Base-by-base conservation (phyloP, 192 early-diverging fungal genomes). In the Gonapodya prolifera region DNA sequence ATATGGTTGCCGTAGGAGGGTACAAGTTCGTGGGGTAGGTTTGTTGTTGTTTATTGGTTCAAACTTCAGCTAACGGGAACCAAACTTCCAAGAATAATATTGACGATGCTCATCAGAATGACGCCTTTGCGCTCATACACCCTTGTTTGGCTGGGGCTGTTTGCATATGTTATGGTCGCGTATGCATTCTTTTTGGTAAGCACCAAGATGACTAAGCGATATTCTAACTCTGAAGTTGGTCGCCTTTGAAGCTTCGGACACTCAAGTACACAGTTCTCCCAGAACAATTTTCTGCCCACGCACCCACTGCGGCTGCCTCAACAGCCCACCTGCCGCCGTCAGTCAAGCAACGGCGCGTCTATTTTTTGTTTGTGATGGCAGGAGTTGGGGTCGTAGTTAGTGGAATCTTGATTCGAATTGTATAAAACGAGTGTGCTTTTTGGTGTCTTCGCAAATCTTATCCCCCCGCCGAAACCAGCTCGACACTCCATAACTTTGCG, bases 21-120 rank as follows among this genome's bases (percentile, higher is more conserved):
- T 99, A 99, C 85, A 97, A 97, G 85, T 99, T 96, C 90, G 90
- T 99, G 33, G 89, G 92, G 86, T 89, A 77, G 71, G 83, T 77
- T 16, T 8, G 61, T 0, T 16, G 74, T 35, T 75, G 23, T 78
- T 33, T 75, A 17, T 81, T 70, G 28, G 0, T 77, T 61, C 35
- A 30, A 18, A 81, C 1, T n/a, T 1, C 69, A n/a, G 2, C 29
- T 82, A 35, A 28, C 30, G 23, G 16, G 13, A n/a, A 73, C 69
- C 28, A 31, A 0, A 34, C 29, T 1, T 32, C 30, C 28, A 69
- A 84, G 85, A 33, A 76, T 86, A 31, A 83, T 82, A 36, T 29
- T 77, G 18, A 77, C 80, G 0, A 75, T 84, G 33, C 29, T 81
- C 2, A 86, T 84, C 34, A 92, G 93, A 32, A 74, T 88, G 0